Percentiles rank a stretch among this genome's conserved stretches.
Evolutionary conservation across 1,284 basidiomycete genomes (phyloP).

Genomic region (Meripilus lineatus): DNA sequence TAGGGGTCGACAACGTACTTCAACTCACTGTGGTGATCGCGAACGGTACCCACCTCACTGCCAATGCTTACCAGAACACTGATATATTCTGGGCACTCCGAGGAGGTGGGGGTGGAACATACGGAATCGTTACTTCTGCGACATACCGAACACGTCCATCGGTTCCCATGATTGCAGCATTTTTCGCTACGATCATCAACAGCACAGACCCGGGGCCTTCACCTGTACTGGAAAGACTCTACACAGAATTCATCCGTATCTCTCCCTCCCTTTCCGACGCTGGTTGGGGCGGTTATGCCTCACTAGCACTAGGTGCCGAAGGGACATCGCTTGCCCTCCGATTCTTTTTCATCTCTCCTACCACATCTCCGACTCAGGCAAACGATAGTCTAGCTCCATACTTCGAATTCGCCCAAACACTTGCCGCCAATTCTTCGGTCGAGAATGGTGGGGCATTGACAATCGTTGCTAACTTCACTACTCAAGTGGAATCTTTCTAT

Average conservation of each 20-base stretch:
- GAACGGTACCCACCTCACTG: conserved; percentile 29
- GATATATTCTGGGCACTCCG: conserved; percentile 49
- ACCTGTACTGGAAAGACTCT: conserved; percentile 8
- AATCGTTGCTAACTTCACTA: conserved; percentile 10
- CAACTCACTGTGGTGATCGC: conserved; percentile 36
- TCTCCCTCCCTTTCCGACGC: conserved; percentile 18
- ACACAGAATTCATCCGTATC: conserved; percentile 19
- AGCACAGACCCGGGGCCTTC: conserved; percentile 6
- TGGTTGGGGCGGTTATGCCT: conserved; percentile 18
- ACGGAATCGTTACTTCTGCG: conserved; percentile 36
- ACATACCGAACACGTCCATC: conserved; percentile 34
- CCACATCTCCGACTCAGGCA: conserved; percentile 27
- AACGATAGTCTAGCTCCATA: conserved; percentile 29
- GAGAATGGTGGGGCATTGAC: conserved; percentile 14
- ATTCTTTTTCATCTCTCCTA: conserved; percentile 26
- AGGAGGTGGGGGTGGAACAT: conserved; percentile 45
- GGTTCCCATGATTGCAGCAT: conserved; percentile 23
- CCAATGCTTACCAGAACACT: conserved; percentile 30
- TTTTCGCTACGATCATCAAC: conserved; percentile 20
- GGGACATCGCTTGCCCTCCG: conserved; percentile 9
- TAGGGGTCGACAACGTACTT: conserved; percentile 41
- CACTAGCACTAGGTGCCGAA: conserved; percentile 5
- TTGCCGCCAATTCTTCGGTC: conserved; percentile 15
- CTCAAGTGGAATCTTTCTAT: conserved; percentile 23
- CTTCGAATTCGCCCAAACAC: conserved; percentile 21